Evolutionary conservation across 305 asterid species (phyloP).

Genomic region (Petunia hybrid): DNA sequence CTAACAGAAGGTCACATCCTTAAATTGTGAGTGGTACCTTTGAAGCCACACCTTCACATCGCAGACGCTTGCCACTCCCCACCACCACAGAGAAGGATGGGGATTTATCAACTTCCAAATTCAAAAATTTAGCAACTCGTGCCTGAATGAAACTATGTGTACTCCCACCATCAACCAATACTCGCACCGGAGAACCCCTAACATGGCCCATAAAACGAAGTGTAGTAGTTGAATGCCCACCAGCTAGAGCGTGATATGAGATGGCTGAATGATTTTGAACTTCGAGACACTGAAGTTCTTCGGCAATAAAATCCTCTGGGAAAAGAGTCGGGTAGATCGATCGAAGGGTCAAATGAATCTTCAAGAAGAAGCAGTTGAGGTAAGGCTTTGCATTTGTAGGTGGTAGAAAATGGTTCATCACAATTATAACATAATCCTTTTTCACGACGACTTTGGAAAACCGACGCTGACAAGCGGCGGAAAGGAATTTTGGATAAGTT

Average conservation of each 20-base stretch:
- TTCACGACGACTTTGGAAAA: no score
- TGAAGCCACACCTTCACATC: neutral
- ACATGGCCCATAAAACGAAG: neutral
- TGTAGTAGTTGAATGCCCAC: neutral
- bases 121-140: neutral
- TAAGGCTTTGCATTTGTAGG: no score
- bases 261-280: neutral
- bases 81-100: neutral
- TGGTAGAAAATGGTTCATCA: no score
- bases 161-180: neutral
- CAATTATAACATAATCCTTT: no score
- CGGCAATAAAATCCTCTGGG: no score
- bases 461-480: no score
- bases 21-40: neutral
- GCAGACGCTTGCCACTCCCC: neutral
- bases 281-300: no score
- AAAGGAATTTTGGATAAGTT: no score
- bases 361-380: no score
- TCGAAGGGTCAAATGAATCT: no score
- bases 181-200: neutral
- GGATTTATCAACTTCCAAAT: neutral
- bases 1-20: neutral
- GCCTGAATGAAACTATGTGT: neutral
- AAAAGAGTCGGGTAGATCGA: no score
- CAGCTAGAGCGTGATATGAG: neutral